Percentiles rank a stretch among this genome's conserved stretches.
Evolutionary conservation across 805 yeast species (phyloP).

Genomic region (Cyberlindnera xishuangbannaensis): DNA sequence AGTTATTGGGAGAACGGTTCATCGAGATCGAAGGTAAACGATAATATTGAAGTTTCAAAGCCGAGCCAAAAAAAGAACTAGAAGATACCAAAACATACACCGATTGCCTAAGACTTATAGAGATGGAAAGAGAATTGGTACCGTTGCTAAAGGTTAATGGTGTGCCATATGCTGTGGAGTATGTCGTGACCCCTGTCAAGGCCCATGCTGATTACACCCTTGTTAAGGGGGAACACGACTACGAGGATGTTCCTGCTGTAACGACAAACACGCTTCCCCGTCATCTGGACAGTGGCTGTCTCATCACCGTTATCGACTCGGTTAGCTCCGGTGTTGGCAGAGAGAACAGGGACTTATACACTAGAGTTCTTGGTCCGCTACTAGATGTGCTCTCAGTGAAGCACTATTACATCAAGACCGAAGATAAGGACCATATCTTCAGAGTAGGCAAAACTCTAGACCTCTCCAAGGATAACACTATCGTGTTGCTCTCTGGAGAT

Average conservation of each 20-base stretch:
- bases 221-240: too few relatives aligned
- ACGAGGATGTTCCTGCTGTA: background rate
- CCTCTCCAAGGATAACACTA: slow-evolving; percentile 29
- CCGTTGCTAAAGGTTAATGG: slow-evolving; percentile 2
- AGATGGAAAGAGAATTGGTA: too few relatives aligned
- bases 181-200: slow-evolving; percentile 2
- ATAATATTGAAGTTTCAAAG: too few relatives aligned
- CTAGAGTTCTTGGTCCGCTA: slow-evolving; percentile 40
- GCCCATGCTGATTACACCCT: slow-evolving; percentile 3
- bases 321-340: slow-evolving; percentile 33
- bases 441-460: slow-evolving; percentile 33
- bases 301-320: slow-evolving; percentile 31
- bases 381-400: slow-evolving; percentile 32
- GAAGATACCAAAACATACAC: too few relatives aligned
- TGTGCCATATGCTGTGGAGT: slow-evolving; percentile 1
- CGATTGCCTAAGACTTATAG: too few relatives aligned
- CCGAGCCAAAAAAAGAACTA: too few relatives aligned
- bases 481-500: slow-evolving; percentile 76
- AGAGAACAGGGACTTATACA: slow-evolving; percentile 33
- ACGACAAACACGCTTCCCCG: background rate
- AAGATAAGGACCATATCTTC: slow-evolving; percentile 31
- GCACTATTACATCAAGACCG: slow-evolving; percentile 40
- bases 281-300: too few relatives aligned
- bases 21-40: too few relatives aligned
- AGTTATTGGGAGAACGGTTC: too few relatives aligned